phyloP scores from a whole-genome alignment of 2,329 filamentous ascomycete species.

The Colletotrichum sp. region DNA sequence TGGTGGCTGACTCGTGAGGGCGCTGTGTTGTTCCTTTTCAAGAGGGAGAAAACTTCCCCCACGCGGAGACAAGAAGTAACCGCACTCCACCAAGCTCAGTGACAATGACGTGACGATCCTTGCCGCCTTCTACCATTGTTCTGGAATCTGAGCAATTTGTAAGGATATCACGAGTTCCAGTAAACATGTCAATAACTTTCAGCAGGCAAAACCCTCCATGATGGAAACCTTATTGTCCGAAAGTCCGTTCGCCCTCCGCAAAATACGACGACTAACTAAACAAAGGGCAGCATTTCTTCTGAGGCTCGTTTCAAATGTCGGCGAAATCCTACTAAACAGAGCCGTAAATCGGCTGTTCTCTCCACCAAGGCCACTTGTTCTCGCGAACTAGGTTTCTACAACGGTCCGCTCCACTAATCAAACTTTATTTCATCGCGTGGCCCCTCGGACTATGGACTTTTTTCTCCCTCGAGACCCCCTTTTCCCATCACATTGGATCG shows the following conservation, averaged over 20 bases:
- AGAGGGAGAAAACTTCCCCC: neutral
- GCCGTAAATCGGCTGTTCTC: neutral
- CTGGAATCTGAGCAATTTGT: neutral
- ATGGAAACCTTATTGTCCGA: neutral
- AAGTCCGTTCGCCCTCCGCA: neutral
- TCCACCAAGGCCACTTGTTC: neutral
- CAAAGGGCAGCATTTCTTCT: neutral
- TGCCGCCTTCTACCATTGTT: neutral
- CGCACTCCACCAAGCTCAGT: neutral
- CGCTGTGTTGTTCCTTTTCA: neutral
- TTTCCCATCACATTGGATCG: neutral
- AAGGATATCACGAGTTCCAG: neutral
- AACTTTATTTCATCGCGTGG: conserved; percentile 1
- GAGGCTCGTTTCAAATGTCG: neutral
- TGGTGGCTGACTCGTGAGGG: neutral
- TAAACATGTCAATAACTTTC: neutral
- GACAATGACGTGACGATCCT: neutral
- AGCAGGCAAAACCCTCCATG: neutral
- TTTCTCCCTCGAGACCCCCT: neutral
- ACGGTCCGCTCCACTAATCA: neutral
- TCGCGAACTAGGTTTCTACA: neutral
- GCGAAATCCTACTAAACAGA: neutral
- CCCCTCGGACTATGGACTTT: neutral
- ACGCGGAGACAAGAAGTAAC: neutral
- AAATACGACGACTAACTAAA: neutral